Base-by-base conservation (phyloP, 1,284 basidiomycete genomes). In the Malassezia cuniculi region DNA sequence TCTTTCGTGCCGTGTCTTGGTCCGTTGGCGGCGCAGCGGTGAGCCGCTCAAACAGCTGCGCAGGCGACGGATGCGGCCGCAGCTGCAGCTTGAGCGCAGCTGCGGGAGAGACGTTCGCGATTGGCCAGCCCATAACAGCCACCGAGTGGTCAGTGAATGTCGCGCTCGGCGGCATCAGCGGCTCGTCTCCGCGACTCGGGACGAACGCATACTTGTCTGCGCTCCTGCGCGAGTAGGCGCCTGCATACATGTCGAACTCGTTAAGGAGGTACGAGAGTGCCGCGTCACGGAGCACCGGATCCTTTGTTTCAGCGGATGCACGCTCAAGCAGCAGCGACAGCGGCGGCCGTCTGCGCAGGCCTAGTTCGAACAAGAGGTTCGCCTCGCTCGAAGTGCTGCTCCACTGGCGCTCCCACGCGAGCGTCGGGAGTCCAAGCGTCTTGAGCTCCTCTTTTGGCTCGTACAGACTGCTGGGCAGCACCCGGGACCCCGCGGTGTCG, bases 391-490 rank as follows among this genome's bases (percentile, higher is more conserved):
- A 55, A 6, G 31, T 31, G 3, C 41, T 24, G 33, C 54, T 50
- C 63, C 63, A 66, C 14, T 40, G 18, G 31, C 49, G 74, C 1
- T 82, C 80, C 89, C 89, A 97, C 56, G 85, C 85, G 27, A 97
- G 73, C 1, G 90, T 65, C 1, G 87, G 85, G 7, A 97, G 70
- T 6, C 76, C 75, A 2, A 95, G 71, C 32, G 77, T 72, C 8
- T 81, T 76, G 48, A 90, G 78, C 1, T 75, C 71, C 26, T 82
- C 80, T 2, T 73, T 60, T 0, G 93, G 90, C 60, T 94, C 87
- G 57, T 90, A 93, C 6, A 68, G 50, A 32, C 63, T 52, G 36
- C 75, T 75, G 0, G 78, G 77, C 55, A 94, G 87, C 7, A 84
- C 47, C n/a, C n/a, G n/a, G n/a, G n/a, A n/a, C n/a, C n/a, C 11